Evolutionary conservation across 768 basidiomycete species (phyloP).

Genomic region (Leccinum broughii): DNA sequence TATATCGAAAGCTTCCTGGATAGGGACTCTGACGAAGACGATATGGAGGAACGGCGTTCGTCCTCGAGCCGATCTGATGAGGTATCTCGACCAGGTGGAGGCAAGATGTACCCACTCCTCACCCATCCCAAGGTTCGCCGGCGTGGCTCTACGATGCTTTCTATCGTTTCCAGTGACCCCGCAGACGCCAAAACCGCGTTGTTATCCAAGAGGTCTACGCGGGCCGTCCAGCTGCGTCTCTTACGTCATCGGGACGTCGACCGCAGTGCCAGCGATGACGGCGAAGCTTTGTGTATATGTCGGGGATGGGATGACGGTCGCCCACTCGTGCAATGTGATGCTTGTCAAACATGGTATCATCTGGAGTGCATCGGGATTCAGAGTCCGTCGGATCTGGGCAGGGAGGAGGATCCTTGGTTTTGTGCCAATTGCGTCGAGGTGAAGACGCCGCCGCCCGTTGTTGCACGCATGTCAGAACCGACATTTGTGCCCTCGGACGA

Average conservation of each 20-base stretch:
- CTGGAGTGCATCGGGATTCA: constrained; percentile 75
- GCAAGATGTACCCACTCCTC: constrained; percentile 60
- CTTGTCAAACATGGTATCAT: constrained; percentile 82
- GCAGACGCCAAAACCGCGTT: constrained; percentile 76
- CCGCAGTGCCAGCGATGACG: constrained; percentile 40
- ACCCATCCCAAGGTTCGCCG: constrained; percentile 38
- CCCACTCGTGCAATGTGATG: constrained; percentile 81
- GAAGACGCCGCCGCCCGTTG: constrained; percentile 42
- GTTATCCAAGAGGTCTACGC: constrained; percentile 68
- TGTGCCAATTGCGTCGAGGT: constrained; percentile 54
- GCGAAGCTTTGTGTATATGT: constrained; percentile 65
- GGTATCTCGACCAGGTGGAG: constrained; percentile 41
- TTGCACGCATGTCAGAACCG: constrained; percentile 47
- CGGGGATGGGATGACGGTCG: constrained; percentile 66
- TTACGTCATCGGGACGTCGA: constrained; percentile 41
- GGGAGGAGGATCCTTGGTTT: constrained; percentile 81
- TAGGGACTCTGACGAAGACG: constrained; percentile 63
- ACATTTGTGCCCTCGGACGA: constrained; percentile 71
- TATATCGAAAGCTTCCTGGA: constrained; percentile 74
- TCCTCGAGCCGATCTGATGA: constrained; percentile 13
- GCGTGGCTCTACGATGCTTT: constrained; percentile 14
- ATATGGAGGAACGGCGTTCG: constrained; percentile 30
- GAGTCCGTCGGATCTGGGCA: constrained; percentile 62
- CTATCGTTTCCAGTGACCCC: constrained; percentile 61
- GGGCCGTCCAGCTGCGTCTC: constrained; percentile 55